These are phyloP conservation scores for Pyrenochaeta sp. DNA, from an alignment of 2,329 filamentous ascomycete genomes.

Conservation along the genomic window DNA sequence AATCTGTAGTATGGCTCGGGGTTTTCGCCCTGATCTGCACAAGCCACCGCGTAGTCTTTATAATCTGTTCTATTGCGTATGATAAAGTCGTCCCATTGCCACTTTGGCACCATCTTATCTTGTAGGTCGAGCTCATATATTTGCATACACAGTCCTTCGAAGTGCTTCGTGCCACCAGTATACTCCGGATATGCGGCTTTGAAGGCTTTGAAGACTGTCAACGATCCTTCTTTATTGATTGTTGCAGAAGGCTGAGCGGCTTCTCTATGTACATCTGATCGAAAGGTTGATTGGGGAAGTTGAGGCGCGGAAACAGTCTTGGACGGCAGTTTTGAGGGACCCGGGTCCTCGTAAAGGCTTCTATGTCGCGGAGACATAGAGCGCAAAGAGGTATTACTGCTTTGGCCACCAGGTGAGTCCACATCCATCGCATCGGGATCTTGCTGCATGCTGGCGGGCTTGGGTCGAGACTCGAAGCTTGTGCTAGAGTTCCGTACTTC, in stretches of 20 bases:
- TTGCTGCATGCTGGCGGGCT: constrained; percentile 1
- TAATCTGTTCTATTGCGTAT: constrained; percentile 47
- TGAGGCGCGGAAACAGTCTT: background rate
- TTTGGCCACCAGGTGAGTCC: background rate
- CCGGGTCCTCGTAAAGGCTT: constrained; percentile 26
- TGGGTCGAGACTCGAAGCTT: constrained; percentile 15
- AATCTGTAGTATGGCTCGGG: constrained; percentile 41
- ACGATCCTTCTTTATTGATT: background rate
- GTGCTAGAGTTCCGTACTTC: constrained; percentile 23
- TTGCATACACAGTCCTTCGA: constrained; percentile 38
- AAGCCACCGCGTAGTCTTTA: constrained; percentile 30
- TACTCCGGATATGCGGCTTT: constrained; percentile 48
- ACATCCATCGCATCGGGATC: constrained; percentile 16
- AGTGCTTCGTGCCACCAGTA: constrained; percentile 41
- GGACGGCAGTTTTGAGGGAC: constrained; percentile 2
- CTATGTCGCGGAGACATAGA: constrained; percentile 30
- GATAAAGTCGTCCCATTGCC: constrained; percentile 52
- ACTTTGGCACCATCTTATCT: constrained; percentile 47
- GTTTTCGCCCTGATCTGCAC: constrained; percentile 33
- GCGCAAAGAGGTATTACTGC: background rate
- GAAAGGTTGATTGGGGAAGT: background rate
- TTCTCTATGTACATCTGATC: background rate
- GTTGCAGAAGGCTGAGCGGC: background rate
- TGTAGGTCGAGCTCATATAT: constrained; percentile 38
- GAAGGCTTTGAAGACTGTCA: constrained; percentile 37